Evolutionary conservation across 2,329 filamentous ascomycete genomes (phyloP).

Genomic region (Fusarium sp.): DNA sequence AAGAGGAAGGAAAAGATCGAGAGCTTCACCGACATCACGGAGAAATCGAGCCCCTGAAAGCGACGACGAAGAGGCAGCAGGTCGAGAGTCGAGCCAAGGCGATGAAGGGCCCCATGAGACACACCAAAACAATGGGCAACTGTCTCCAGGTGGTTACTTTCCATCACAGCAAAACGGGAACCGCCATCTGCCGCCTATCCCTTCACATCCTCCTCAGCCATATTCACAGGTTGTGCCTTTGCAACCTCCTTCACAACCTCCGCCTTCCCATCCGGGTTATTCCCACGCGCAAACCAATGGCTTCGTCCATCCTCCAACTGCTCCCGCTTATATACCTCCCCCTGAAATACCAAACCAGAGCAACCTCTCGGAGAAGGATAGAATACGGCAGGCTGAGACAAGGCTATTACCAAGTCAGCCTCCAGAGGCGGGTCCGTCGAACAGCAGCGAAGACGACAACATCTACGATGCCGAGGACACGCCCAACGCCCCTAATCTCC

Average conservation of each 20-base stretch:
- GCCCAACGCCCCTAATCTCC: slow-evolving; percentile 39
- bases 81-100: slow-evolving; percentile 36
- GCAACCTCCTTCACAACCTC: slow-evolving; percentile 25
- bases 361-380: slow-evolving; percentile 83
- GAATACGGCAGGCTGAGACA: slow-evolving; percentile 80
- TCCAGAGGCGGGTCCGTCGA: slow-evolving; percentile 47
- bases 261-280: slow-evolving; percentile 23
- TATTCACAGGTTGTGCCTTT: slow-evolving; percentile 49
- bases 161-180: slow-evolving; percentile 52
- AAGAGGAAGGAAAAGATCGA: slow-evolving; percentile 42
- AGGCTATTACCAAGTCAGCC: slow-evolving; percentile 85
- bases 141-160: slow-evolving; percentile 43
- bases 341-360: slow-evolving; percentile 71
- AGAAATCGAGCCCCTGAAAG: slow-evolving; percentile 46
- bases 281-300: slow-evolving; percentile 26
- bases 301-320: slow-evolving; percentile 22
- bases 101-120: slow-evolving; percentile 39
- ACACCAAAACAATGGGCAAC: slow-evolving; percentile 30
- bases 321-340: slow-evolving; percentile 67
- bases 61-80: slow-evolving; percentile 48
- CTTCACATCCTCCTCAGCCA: slow-evolving; percentile 41
- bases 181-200: slow-evolving; percentile 44
- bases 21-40: slow-evolving; percentile 42
- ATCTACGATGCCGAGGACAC: slow-evolving; percentile 63
- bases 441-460: slow-evolving; percentile 54